Base-by-base conservation (phyloP, 345 rosid species). In the Melaleuca quinquenervia region DNA sequence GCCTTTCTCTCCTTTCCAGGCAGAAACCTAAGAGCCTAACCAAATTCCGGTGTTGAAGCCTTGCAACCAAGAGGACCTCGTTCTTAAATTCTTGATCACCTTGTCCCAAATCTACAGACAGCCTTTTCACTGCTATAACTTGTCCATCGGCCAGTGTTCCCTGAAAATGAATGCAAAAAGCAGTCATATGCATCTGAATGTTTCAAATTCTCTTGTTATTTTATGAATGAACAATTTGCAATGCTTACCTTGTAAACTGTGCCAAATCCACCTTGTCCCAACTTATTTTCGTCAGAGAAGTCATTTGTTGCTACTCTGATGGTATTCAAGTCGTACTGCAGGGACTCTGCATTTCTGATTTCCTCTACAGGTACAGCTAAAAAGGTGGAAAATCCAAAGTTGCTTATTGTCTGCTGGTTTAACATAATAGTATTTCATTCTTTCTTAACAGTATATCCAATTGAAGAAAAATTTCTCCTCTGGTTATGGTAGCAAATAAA, bases 221-320 rank as follows among this genome's bases (percentile, higher is more conserved):
- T 41, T 41, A 41, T 41, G 70, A n/a, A 58, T n/a, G 3, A 58
- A 58, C 70, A 58, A 58, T 58, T 58, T 58, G 32, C 7, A 6
- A 8, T 58, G 62, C 24, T 26, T 56, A 56, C 62, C 62, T 56
- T 56, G 62, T 56, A 56, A 56, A 56, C 27, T 29, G 24, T 7
- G 6, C 80, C 88, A 85, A 58, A 87, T 84, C 18, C 86, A 83
- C 86, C 86, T 87, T 84, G 86, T 21, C 88, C 88, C 26, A 87
- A 62, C 48, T 87, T 87, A 56, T 87, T 87, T 20, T 24, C n/a
- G 7, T 84, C 78, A 6, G 90, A 87, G 82, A 90, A 90, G 32
- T 86, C 64, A 11, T 84, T 50, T 13, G 92, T 89, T 36, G 92
- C 92, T 44, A 13, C 60, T 84, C 64, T 70, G 50, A 90, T 86